These are phyloP conservation scores for Musa troglodytarum DNA, from an alignment of 176 grass and related monocot genomes.

Conservation along the genomic window DNA sequence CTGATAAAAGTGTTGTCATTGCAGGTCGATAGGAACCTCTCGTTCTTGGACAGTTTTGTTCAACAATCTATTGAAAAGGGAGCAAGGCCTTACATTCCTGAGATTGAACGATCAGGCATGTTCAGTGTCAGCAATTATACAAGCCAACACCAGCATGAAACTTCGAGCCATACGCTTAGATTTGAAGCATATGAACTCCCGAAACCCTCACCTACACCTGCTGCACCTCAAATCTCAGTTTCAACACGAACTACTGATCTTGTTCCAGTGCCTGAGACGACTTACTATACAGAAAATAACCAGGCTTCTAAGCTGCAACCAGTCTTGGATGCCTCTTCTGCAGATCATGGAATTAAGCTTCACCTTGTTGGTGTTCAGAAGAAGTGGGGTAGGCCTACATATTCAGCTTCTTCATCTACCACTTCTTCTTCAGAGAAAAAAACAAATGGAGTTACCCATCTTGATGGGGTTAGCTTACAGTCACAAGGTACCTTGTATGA, in stretches of 20 bases:
- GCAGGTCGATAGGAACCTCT: conserved; percentile 69
- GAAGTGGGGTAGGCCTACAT: conserved; percentile 85
- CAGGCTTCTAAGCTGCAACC: conserved; percentile 40
- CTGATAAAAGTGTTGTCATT: conserved; percentile 22
- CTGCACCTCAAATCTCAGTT: conserved; percentile 30
- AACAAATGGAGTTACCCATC: conserved; percentile 45
- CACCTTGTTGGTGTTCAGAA: conserved; percentile 91
- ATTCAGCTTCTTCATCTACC: conserved; percentile 80
- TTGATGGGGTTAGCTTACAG: conserved; percentile 44
- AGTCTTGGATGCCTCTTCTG: conserved; percentile 42
- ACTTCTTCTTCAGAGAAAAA: conserved; percentile 42
- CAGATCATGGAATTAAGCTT: conserved; percentile 61
- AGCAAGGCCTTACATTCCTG: conserved; percentile 69
- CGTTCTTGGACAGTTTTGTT: conserved; percentile 68
- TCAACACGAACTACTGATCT: conserved; percentile 43
- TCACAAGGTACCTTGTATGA: conserved; percentile 35
- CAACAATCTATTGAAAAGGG: conserved; percentile 91
- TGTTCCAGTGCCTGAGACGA: conserved; percentile 60
- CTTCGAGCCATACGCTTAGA: conserved; percentile 68
- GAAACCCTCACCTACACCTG: conserved; percentile 40
- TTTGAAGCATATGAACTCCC: conserved; percentile 98
- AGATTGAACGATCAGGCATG: conserved; percentile 59
- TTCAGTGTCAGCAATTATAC: conserved; percentile 41
- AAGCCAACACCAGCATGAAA: conserved; percentile 67
- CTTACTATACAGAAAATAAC: conserved; percentile 57